Evolutionary conservation across 1,139 yeast genomes (phyloP).

Genomic region (Zygoascus meyerae): DNA sequence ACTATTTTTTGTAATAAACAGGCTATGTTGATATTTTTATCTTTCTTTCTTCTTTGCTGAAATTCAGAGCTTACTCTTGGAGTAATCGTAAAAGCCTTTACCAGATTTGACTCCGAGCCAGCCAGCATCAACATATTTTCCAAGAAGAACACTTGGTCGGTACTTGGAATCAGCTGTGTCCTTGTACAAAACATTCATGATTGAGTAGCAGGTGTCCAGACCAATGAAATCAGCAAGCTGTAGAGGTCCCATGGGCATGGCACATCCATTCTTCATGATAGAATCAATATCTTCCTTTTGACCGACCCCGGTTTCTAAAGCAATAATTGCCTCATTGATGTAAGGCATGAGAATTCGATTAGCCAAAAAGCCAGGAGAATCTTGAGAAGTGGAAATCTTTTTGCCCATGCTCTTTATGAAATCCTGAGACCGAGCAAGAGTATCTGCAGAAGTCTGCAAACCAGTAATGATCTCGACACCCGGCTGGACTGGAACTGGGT

Average conservation of each 20-base stretch:
- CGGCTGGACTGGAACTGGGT: slow-evolving; percentile 43
- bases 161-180: slow-evolving; percentile 42
- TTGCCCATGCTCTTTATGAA: slow-evolving; percentile 36
- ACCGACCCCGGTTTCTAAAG: slow-evolving; percentile 41
- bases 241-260: slow-evolving; percentile 45
- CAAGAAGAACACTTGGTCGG: slow-evolving; percentile 37
- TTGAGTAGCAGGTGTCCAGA: slow-evolving; percentile 40
- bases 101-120: slow-evolving; percentile 41
- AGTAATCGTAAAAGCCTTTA: slow-evolving; percentile 39
- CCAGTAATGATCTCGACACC: slow-evolving; percentile 43
- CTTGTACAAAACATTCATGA: slow-evolving; percentile 38
- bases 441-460: slow-evolving; percentile 37
- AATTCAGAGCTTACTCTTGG: neutral
- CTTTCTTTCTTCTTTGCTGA: too few species aligned
- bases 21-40: too few species aligned
- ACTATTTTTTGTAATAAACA: too few species aligned
- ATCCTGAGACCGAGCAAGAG: slow-evolving; percentile 31
- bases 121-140: slow-evolving; percentile 41
- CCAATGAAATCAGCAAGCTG: slow-evolving; percentile 42
- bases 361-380: slow-evolving; percentile 41
- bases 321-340: slow-evolving; percentile 40
- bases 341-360: slow-evolving; percentile 41
- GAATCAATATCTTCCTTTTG: slow-evolving; percentile 38
- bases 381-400: slow-evolving; percentile 35
- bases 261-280: slow-evolving; percentile 43